Evolutionary conservation across 495 filamentous ascomycete species (phyloP), one percentile per base, ranked within the genome.

Genomic region (Podospora fimiseda): DNA sequence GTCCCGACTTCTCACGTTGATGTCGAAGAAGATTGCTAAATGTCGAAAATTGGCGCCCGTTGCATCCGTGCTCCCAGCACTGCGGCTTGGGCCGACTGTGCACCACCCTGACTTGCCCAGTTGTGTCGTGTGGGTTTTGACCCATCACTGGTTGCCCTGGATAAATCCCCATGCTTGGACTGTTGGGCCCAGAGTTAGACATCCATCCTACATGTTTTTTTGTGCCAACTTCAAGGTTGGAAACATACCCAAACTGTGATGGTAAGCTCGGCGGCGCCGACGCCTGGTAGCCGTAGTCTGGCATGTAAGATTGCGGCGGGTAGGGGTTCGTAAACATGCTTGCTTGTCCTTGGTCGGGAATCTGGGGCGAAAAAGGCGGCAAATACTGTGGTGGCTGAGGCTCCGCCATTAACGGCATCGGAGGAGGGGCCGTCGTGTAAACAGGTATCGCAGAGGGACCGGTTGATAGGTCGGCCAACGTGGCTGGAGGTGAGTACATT

Each of bases 51-150:
- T 93, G 86, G 14, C 90, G 84, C 22, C 90, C 90, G 61, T 95
- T 94, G 76, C 90, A 96, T 8, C 90, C 90, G 59, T 96, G 90
- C 43, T 96, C 90, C 88, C 88, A 96, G 69, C 90, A 96, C 65
- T 94, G 90, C 3, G 90, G 90, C 68, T 90, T 91, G 7, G 88
- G 88, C 51, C 88, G 80, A 45, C 81, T 82, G 59, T 84, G 84
- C 11, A 90, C 76, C 36, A 90, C 80, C 46, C 87, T 78, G 3
- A 87, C 81, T 47, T 81, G 76, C 15, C 78, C 78, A 8, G 55
- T 56, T 18, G 70, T 58, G 16, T 64, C 77, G 59, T 55, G 41
- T 1, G 64, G 24, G 20, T 60, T 51, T 9, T 55, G 53, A 9
- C 57, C 56, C 54, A 68, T 63, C 16, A 61, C 50, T 15, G 67